phyloP scores from a whole-genome alignment of 2,329 filamentous ascomycete genomes.

The Paracamarosporium sp. region DNA sequence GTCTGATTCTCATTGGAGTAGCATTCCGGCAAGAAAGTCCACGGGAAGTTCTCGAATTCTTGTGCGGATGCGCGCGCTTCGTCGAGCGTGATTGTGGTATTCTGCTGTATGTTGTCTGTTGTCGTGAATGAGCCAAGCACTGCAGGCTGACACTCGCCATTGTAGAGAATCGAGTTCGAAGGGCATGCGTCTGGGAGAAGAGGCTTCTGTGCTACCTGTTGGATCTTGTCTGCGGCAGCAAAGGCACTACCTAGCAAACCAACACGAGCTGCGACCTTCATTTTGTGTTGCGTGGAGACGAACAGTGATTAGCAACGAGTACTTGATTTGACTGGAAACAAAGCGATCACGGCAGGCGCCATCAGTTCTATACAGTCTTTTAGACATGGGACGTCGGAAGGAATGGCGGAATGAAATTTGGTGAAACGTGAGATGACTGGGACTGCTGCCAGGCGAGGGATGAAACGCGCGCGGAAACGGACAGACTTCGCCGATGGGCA shows the following conservation, averaged over 20 bases:
- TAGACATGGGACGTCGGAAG: not conserved
- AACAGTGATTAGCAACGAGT: not conserved
- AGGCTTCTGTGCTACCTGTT: slow-evolving; percentile 26
- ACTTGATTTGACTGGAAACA: not conserved
- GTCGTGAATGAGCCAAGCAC: slow-evolving; percentile 12
- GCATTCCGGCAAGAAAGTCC: slow-evolving; percentile 43
- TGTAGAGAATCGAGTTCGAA: slow-evolving; percentile 26
- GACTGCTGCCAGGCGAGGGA: slow-evolving; percentile 8
- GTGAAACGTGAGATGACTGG: slow-evolving; percentile 14
- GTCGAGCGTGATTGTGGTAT: slow-evolving; percentile 28
- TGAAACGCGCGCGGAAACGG: slow-evolving; percentile 16
- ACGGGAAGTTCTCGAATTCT: slow-evolving; percentile 31
- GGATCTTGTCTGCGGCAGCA: slow-evolving; percentile 26
- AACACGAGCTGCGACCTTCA: slow-evolving; percentile 28
- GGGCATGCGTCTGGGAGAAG: slow-evolving; percentile 33
- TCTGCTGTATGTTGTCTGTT: slow-evolving; percentile 20
- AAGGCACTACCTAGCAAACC: slow-evolving; percentile 29
- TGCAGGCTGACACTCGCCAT: slow-evolving; percentile 32
- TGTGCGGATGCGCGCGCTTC: slow-evolving; percentile 29
- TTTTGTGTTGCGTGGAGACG: slow-evolving; percentile 13
- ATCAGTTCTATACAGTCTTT: not conserved
- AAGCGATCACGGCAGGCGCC: not conserved
- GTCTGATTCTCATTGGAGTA: slow-evolving; percentile 31
- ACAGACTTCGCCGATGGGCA: not conserved
- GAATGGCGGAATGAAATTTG: slow-evolving; percentile 7